A percentile compares a stretch with the other conserved stretches of the same genome.
These are phyloP conservation scores for Dioscorea dumetorum DNA, from an alignment of 106 monocot genomes.

Conservation along the genomic window DNA sequence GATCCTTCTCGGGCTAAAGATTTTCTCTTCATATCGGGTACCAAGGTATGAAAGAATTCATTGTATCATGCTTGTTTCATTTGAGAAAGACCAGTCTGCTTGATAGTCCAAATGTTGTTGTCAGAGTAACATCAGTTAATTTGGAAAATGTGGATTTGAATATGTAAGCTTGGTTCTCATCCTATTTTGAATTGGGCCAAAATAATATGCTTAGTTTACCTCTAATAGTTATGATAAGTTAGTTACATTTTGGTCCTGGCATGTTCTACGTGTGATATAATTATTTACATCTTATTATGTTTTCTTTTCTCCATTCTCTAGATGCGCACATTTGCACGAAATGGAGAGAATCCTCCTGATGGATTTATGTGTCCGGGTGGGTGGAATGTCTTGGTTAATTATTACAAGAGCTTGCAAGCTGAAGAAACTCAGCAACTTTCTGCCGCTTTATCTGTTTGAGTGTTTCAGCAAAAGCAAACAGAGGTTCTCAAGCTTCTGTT, in stretches of 20 bases:
- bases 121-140: no score
- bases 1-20: constrained; percentile 89
- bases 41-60: constrained; percentile 51
- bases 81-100: not conserved
- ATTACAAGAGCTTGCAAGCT: constrained; percentile 72
- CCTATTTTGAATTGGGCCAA: no score
- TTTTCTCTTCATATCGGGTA: constrained; percentile 97
- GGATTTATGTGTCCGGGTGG: constrained; percentile 98
- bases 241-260: no score
- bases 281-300: not conserved
- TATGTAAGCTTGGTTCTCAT: no score
- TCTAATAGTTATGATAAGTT: no score
- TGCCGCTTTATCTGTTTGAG: constrained; percentile 19
- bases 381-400: constrained; percentile 84
- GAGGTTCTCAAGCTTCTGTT: no score
- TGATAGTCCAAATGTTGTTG: not conserved
- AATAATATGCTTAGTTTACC: no score
- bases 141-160: no score
- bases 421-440: constrained; percentile 48
- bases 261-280: not conserved
- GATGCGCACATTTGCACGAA: constrained; percentile 85
- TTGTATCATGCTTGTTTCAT: not conserved
- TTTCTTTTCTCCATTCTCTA: constrained; percentile 9
- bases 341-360: constrained; percentile 83
- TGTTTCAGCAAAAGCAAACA: no score